Evolutionary conservation across 495 filamentous ascomycete species (phyloP).

Genomic region (Daldinia grandis): DNA sequence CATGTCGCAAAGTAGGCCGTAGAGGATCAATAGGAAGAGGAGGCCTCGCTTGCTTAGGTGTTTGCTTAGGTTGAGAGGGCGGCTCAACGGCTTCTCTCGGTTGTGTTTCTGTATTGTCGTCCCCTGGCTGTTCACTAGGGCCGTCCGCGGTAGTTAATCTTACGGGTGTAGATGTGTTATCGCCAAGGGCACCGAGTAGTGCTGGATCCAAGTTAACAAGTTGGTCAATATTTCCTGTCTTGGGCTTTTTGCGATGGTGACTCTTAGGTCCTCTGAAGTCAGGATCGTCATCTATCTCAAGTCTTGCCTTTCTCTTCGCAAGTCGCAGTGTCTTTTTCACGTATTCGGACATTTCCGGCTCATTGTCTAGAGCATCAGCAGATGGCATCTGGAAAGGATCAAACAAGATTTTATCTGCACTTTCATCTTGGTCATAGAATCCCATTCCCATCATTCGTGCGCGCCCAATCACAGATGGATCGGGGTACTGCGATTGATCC

Average conservation of each 20-base stretch:
- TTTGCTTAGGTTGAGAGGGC: slow-evolving; percentile 20
- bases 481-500: slow-evolving; percentile 56
- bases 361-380: slow-evolving; percentile 51
- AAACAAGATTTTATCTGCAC: slow-evolving; percentile 59
- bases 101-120: slow-evolving; percentile 16
- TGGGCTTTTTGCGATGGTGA: slow-evolving; percentile 52
- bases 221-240: slow-evolving; percentile 45
- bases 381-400: slow-evolving; percentile 58
- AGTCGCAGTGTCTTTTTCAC: slow-evolving; percentile 57
- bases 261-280: slow-evolving; percentile 52
- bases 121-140: slow-evolving; percentile 5
- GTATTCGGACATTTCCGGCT: slow-evolving; percentile 56
- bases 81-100: slow-evolving; percentile 17
- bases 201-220: slow-evolving; percentile 49
- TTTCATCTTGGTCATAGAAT: slow-evolving; percentile 64
- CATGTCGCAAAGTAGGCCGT: slow-evolving; percentile 55
- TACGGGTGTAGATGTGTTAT: slow-evolving; percentile 31
- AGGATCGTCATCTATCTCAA: slow-evolving; percentile 57
- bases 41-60: slow-evolving; percentile 21
- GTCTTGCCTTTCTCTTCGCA: slow-evolving; percentile 56
- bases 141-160: background rate
- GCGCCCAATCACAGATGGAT: slow-evolving; percentile 54
- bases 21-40: slow-evolving; percentile 40
- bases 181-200: slow-evolving; percentile 38
- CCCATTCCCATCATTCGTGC: slow-evolving; percentile 63